phyloP scores from a whole-genome alignment of 179 eudicot genomes.

The Spinacia oleracea region DNA sequence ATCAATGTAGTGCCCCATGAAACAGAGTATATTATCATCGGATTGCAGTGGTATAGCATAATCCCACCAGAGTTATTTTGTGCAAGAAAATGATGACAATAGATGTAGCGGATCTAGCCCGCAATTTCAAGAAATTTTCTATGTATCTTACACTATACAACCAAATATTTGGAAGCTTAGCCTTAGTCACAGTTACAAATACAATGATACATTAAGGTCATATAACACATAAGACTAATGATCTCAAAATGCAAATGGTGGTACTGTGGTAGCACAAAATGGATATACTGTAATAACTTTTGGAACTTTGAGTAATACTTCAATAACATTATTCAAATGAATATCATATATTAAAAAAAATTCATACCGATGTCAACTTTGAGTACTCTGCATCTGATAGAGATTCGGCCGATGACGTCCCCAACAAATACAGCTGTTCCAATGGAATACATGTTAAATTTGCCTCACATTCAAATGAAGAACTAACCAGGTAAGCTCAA shows the following conservation, averaged over 20 bases:
- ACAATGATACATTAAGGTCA: background rate
- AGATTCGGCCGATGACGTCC: conserved; percentile 78
- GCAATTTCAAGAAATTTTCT: background rate
- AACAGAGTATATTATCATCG: background rate
- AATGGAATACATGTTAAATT: conserved; percentile 9
- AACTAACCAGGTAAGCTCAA: conserved; percentile 14
- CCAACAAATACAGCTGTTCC: conserved; percentile 84
- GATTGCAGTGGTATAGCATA: background rate
- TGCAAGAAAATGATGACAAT: background rate
- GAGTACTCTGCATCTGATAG: conserved; percentile 95
- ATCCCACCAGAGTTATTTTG: background rate
- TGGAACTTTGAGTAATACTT: background rate
- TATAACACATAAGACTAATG: background rate
- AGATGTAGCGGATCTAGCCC: background rate
- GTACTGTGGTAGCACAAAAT: background rate
- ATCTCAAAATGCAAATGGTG: background rate
- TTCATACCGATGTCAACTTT: conserved; percentile 87
- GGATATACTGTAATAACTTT: background rate
- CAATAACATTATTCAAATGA: background rate
- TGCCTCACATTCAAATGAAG: conserved; percentile 6
- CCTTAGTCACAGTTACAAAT: background rate
- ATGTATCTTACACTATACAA: background rate
- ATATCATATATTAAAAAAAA: conserved; percentile 23
- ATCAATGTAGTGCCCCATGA: background rate
- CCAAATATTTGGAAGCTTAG: background rate